Evolutionary conservation across 2,329 filamentous ascomycete genomes (phyloP).

Genomic region (Trichoderma simmonsii): DNA sequence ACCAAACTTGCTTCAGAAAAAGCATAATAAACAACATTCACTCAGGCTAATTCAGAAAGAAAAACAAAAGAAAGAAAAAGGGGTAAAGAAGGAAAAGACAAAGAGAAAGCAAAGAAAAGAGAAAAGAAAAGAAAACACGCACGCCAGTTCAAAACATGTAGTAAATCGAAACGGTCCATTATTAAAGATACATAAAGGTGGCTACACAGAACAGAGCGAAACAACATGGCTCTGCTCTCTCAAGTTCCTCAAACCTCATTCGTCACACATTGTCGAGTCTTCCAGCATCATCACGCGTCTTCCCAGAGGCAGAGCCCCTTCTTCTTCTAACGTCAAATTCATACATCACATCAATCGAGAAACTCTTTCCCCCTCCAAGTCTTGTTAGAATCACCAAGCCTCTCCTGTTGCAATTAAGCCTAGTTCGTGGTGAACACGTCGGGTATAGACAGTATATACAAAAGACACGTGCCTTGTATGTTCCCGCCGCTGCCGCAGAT

Average conservation of each 20-base stretch:
- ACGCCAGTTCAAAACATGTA: not conserved
- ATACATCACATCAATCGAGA: not conserved
- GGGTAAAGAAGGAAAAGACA: not conserved
- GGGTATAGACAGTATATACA: constrained; percentile 20
- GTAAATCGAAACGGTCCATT: constrained; percentile 14
- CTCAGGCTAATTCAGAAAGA: not conserved
- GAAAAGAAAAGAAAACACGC: not conserved
- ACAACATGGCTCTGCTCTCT: not conserved
- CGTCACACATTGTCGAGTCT: constrained; percentile 10
- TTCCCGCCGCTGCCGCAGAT: not conserved
- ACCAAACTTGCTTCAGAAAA: not conserved
- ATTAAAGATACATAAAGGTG: constrained; percentile 14
- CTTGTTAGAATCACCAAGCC: not conserved
- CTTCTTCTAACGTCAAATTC: constrained; percentile 2
- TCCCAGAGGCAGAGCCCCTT: not conserved
- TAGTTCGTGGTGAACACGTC: not conserved
- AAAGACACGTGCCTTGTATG: constrained; percentile 18
- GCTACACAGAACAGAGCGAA: not conserved
- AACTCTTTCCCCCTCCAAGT: not conserved
- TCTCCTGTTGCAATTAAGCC: constrained; percentile 1
- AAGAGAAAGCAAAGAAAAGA: not conserved
- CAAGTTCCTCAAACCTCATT: not conserved
- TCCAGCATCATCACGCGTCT: not conserved
- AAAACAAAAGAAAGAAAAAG: not conserved
- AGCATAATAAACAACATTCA: not conserved